Evolutionary conservation across 78 protist genomes (phyloP).

Genomic region (Trichosphaerium sp.): DNA sequence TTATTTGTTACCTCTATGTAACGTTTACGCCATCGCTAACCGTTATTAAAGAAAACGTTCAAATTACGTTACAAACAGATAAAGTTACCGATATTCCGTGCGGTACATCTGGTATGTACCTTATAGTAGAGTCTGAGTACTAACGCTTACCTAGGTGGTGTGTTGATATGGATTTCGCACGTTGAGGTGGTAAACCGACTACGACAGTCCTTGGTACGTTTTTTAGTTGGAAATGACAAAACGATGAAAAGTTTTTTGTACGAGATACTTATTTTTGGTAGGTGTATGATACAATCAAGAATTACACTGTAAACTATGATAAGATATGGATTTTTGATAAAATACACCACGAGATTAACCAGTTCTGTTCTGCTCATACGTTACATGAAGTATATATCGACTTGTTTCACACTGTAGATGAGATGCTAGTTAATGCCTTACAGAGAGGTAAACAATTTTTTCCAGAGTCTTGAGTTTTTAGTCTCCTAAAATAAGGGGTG

Average conservation of each 20-base stretch:
- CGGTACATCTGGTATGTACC: conserved; percentile 43
- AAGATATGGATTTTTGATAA: conserved; percentile 39
- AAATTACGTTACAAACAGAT: conserved; percentile 30
- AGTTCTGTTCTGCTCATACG: conserved; percentile 56
- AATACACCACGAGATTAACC: conserved; percentile 52
- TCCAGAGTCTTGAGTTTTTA: no score
- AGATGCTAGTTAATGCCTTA: background rate
- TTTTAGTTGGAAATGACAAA: no score
- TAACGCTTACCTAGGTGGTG: no score
- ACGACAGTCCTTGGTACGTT: background rate
- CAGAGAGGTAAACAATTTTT: no score
- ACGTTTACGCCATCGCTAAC: no score
- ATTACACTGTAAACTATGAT: conserved; percentile 22
- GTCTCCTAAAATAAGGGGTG: no score
- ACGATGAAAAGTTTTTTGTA: no score
- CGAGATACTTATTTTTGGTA: no score
- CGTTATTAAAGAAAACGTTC: conserved; percentile 4
- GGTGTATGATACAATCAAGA: conserved; percentile 10
- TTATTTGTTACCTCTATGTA: no score
- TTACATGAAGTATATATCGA: conserved; percentile 55
- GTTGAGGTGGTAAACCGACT: conserved; percentile 55
- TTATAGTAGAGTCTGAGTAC: no score
- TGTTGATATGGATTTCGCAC: conserved; percentile 16
- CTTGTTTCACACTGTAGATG: conserved; percentile 41
- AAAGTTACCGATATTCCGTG: conserved; percentile 35